Evolutionary conservation across 805 yeast genomes (phyloP), one percentile per base, ranked within the genome.

Genomic region (Pichia exigua): DNA sequence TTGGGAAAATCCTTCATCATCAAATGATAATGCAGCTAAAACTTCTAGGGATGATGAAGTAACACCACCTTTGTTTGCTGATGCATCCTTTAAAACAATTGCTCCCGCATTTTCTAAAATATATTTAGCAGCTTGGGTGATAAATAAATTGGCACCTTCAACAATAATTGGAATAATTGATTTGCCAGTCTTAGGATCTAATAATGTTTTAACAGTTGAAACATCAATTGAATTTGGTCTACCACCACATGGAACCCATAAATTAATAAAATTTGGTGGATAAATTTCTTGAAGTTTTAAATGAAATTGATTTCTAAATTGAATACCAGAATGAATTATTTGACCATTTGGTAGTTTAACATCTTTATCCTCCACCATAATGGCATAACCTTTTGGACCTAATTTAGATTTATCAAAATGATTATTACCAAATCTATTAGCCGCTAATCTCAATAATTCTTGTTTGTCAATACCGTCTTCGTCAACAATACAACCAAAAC

Each of bases 171-270:
- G 95, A 60, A 94, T 77, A 58, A 79, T 73, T 21, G 87, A 69
- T 69, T 85, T 83, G 52, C 94, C 95, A 30, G 91, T 83, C 61
- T 81, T 81, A 42, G 73, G 75, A 67, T 86, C 88, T 59, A 94
- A 79, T 61, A 89, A 79, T 49, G 72, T 72, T 56, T 74, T 72
- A 53, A 91, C 94, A 62, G 87, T 94, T 68, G 82, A 84, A 57
- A 91, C 81, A 68, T 91, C 95, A 67, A 92, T 83, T 21, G 98
- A 95, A 61, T 87, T 92, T 54, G 99, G 99, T 72, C 99, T 85
- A 60, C 99, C 99, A 69, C 99, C 99, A 71, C 99, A 92, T 53
- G 99, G 99, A 43, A 91, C 97, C 71, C 94, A 91, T 64, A 92
- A 73, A 61, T 89, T 90, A 55, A 90, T 76, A 32, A 77, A 76